These are phyloP conservation scores for Cyclaneusma minus DNA, from an alignment of 2,329 filamentous ascomycete species.

Conservation along the genomic window DNA sequence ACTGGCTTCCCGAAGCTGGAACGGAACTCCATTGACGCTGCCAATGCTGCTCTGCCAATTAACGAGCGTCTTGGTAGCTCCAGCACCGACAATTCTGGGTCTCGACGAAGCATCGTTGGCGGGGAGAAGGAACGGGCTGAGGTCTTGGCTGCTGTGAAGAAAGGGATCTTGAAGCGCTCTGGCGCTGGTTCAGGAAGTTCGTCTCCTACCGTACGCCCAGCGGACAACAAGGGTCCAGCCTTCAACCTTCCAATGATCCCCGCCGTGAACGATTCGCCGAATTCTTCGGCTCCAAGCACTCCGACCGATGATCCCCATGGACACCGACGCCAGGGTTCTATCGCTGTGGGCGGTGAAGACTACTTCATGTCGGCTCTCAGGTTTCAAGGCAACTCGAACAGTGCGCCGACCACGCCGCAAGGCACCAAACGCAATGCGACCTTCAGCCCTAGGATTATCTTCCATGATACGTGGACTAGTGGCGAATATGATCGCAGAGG, in stretches of 20 bases:
- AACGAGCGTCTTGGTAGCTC: conserved; percentile 37
- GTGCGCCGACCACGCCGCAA: conserved; percentile 64
- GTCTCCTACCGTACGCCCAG: conserved; percentile 49
- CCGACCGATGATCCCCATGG: conserved; percentile 61
- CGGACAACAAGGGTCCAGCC: conserved; percentile 34
- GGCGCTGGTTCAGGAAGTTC: conserved; percentile 44
- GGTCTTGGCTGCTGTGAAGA: conserved; percentile 79
- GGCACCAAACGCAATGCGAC: conserved; percentile 49
- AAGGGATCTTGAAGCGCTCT: conserved; percentile 79
- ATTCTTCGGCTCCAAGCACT: conserved; percentile 75
- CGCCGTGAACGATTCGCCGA: conserved; percentile 59
- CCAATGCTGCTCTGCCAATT: conserved; percentile 21
- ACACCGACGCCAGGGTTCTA: conserved; percentile 51
- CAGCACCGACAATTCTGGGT: conserved; percentile 42
- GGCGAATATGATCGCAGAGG: conserved; percentile 92
- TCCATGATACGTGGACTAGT: conserved; percentile 91
- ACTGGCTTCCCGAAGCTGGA: conserved; percentile 78
- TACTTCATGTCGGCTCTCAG: conserved; percentile 74
- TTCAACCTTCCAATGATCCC: conserved; percentile 47
- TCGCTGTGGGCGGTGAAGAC: conserved; percentile 64
- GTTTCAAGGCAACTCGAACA: conserved; percentile 62
- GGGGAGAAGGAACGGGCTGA: conserved; percentile 84
- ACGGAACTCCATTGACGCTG: conserved; percentile 62
- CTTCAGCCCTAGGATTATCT: conserved; percentile 87
- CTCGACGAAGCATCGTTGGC: conserved; percentile 79